phyloP scores from a whole-genome alignment of 305 asterid genomes.

The Ilex paraguariensis region DNA sequence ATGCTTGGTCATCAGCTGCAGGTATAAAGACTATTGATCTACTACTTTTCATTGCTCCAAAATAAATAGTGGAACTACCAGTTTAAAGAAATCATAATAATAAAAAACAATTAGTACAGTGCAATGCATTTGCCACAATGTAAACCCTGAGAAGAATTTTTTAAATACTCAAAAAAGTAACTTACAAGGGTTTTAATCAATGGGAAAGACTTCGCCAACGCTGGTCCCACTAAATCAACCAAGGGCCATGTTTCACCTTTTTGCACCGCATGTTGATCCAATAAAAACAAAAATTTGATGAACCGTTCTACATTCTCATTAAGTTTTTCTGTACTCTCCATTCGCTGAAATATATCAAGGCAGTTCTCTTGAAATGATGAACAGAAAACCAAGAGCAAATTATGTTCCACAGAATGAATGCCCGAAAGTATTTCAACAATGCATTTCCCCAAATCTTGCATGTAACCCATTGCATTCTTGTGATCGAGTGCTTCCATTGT shows the following conservation, averaged over 20 bases:
- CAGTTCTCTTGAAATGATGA: constrained; percentile 62
- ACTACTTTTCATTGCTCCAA: too few relatives aligned
- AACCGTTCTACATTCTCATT: constrained; percentile 42
- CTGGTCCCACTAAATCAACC: constrained; percentile 69
- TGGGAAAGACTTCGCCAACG: constrained; percentile 54
- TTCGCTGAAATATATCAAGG: constrained; percentile 50
- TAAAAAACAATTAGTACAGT: too few relatives aligned
- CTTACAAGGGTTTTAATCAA: constrained; percentile 62
- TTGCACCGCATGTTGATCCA: constrained; percentile 64
- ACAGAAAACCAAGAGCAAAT: constrained; percentile 55
- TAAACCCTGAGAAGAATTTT: constrained; percentile 5
- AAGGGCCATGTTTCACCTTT: constrained; percentile 92
- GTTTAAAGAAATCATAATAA: too few relatives aligned
- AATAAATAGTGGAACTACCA: too few relatives aligned
- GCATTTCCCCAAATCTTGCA: constrained; percentile 75
- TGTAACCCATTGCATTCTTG: constrained; percentile 48
- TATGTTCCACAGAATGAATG: constrained; percentile 40
- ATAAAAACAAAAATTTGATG: constrained; percentile 48
- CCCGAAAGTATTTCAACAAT: constrained; percentile 72
- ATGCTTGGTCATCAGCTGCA: constrained; percentile 3
- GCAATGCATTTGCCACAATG: too few relatives aligned
- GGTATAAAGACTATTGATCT: neutral
- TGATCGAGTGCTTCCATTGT: constrained; percentile 42
- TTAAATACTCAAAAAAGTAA: constrained; percentile 13
- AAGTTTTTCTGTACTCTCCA: constrained; percentile 19